Conservation (phyloP, 176 grass and related monocot species). For the Poa annua region DNA sequence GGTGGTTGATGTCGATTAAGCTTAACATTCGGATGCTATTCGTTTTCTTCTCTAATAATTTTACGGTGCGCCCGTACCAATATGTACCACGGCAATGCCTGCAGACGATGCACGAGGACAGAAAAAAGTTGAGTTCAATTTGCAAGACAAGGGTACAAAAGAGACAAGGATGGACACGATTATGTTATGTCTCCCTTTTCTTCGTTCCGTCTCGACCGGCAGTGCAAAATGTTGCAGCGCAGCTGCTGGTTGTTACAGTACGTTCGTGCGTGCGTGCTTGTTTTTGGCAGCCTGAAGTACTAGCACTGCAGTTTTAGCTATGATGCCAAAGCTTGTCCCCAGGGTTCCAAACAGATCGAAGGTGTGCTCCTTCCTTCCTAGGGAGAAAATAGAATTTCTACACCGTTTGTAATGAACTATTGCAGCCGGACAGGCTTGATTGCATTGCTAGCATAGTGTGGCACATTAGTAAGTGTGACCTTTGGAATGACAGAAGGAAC, state of each 20-base stretch:
- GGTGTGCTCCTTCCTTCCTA: neutral
- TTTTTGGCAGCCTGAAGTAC: neutral
- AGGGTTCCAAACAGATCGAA: neutral
- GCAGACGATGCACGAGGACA: too few species aligned
- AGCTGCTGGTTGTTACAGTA: too few species aligned
- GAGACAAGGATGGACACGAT: constrained; percentile 22
- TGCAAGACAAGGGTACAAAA: neutral
- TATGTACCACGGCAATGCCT: too few species aligned
- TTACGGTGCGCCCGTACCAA: too few species aligned
- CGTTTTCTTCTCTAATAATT: too few species aligned
- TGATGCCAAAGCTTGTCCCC: neutral
- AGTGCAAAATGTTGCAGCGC: neutral
- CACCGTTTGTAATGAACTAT: neutral
- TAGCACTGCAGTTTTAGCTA: neutral
- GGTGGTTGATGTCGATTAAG: too few species aligned
- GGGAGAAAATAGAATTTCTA: neutral
- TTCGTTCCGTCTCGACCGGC: neutral
- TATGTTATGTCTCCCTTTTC: neutral
- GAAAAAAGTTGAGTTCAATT: neutral
- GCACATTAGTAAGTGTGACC: too few species aligned
- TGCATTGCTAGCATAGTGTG: too few species aligned
- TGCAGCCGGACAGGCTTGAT: neutral
- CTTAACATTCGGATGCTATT: too few species aligned
- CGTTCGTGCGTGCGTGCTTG: neutral
- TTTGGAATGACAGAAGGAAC: too few species aligned